Conservation (phyloP, 1,284 basidiomycete genomes). For the Ceratobasidium sp. region DNA sequence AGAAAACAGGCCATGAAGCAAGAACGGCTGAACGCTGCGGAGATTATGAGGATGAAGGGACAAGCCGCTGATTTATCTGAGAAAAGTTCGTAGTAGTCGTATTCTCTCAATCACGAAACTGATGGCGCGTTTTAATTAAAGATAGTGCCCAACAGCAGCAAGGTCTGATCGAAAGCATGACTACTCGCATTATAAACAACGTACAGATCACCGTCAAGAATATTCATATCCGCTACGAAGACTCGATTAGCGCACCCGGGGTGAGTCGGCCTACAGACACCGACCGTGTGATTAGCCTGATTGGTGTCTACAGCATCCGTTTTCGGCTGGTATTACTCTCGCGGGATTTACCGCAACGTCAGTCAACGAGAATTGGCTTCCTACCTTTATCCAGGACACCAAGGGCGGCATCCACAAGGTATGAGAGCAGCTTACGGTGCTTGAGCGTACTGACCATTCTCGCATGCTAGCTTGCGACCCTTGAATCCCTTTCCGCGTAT, state of each 20-base stretch:
- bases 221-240: constrained; percentile 97
- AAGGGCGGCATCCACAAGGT: constrained; percentile 93
- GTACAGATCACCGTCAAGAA: constrained; percentile 96
- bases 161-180: constrained; percentile 86
- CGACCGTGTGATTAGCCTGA: constrained; percentile 2
- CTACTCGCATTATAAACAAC: constrained; percentile 95
- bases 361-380: constrained; percentile 90
- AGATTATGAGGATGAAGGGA: constrained; percentile 83
- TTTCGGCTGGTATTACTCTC: constrained; percentile 94
- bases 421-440: constrained; percentile 16
- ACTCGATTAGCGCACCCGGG: constrained; percentile 92
- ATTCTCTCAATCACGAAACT: not conserved
- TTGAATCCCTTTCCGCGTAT: constrained; percentile 92
- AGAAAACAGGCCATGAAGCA: constrained; percentile 89
- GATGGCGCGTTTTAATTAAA: constrained; percentile 50
- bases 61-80: constrained; percentile 65
- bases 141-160: constrained; percentile 82
- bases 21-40: constrained; percentile 90
- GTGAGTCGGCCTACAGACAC: constrained; percentile 62
- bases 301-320: constrained; percentile 78
- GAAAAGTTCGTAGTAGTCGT: constrained; percentile 5
- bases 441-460: constrained; percentile 1
- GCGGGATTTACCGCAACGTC: constrained; percentile 94
- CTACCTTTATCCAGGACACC: constrained; percentile 94
- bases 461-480: constrained; percentile 76